Percentiles rank a stretch among this genome's conserved stretches.
Conservation (phyloP, 2,329 filamentous ascomycete species). For the Colletotrichum paranaense region DNA sequence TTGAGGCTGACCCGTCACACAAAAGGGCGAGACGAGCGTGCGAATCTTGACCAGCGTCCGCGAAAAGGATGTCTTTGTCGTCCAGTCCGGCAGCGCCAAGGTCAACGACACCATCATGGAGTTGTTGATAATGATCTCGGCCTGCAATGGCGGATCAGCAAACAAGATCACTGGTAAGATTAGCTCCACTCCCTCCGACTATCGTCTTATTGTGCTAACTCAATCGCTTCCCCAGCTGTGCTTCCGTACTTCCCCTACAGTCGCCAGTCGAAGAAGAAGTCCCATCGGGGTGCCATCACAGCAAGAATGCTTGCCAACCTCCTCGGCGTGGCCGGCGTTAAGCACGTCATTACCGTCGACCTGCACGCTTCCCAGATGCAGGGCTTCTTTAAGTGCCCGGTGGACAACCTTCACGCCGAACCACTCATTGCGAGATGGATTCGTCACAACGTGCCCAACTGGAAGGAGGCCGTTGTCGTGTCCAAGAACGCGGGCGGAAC, state of each 20-base stretch:
- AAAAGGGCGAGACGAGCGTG: constrained; percentile 76
- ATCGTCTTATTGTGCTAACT: constrained; percentile 30
- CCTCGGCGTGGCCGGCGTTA: constrained; percentile 90
- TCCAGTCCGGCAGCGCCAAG: constrained; percentile 94
- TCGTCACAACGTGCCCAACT: constrained; percentile 84
- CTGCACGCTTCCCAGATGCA: constrained; percentile 99
- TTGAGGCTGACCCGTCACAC: constrained; percentile 44
- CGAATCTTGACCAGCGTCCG: constrained; percentile 81
- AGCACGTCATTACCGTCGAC: constrained; percentile 97
- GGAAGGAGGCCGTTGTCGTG: constrained; percentile 93
- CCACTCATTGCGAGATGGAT: constrained; percentile 97
- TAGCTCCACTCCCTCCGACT: constrained; percentile 43
- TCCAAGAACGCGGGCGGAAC: constrained; percentile 98
- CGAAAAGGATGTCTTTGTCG: constrained; percentile 98
- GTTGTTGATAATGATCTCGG: constrained; percentile 98
- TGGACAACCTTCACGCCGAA: constrained; percentile 97
- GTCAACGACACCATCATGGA: constrained; percentile 99
- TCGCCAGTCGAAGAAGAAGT: constrained; percentile 99
- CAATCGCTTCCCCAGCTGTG: constrained; percentile 67
- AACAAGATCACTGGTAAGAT: constrained; percentile 97
- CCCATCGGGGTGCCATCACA: constrained; percentile 94
- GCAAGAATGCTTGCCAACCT: constrained; percentile 97
- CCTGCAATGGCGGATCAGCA: constrained; percentile 96
- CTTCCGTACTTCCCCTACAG: constrained; percentile 99
- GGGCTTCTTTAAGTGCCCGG: constrained; percentile 97